Percentiles rank a stretch among this genome's conserved stretches.
phyloP scores from a whole-genome alignment of 2,329 filamentous ascomycete genomes.

The Beauveria sp. region DNA sequence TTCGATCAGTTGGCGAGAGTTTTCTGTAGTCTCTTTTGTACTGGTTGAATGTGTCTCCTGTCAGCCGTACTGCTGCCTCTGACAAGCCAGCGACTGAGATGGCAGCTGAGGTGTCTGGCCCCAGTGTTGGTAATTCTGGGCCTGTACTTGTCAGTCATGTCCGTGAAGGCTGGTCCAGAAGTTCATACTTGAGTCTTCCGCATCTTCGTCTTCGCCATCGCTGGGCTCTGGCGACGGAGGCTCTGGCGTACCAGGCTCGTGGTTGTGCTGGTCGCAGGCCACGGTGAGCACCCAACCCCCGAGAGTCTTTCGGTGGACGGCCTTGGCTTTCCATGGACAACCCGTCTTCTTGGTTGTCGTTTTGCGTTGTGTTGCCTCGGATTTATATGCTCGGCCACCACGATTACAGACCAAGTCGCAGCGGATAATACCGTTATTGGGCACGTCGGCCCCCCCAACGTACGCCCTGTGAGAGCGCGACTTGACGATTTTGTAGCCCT shows the following conservation, averaged over 20 bases:
- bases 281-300: conserved; percentile 39
- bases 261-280: conserved; percentile 37
- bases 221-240: conserved; percentile 27
- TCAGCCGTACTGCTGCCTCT: conserved; percentile 29
- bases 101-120: conserved; percentile 19
- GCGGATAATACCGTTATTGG: conserved; percentile 35
- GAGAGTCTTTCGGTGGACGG: conserved; percentile 34
- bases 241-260: conserved; percentile 36
- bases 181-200: conserved; percentile 20
- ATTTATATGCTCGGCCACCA: conserved; percentile 36
- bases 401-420: conserved; percentile 39
- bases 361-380: conserved; percentile 37
- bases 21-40: conserved; percentile 37
- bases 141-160: conserved; percentile 7
- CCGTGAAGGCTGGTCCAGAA: not conserved
- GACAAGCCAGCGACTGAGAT: conserved; percentile 34
- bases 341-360: conserved; percentile 39
- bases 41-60: conserved; percentile 36
- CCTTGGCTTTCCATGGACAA: conserved; percentile 39
- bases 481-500: conserved; percentile 40
- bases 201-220: conserved; percentile 27
- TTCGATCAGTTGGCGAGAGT: conserved; percentile 32
- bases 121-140: conserved; percentile 11
- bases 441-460: conserved; percentile 32
- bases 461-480: conserved; percentile 35